phyloP scores from a whole-genome alignment of 2,329 filamentous ascomycete species.

The Ophiostoma australiae region DNA sequence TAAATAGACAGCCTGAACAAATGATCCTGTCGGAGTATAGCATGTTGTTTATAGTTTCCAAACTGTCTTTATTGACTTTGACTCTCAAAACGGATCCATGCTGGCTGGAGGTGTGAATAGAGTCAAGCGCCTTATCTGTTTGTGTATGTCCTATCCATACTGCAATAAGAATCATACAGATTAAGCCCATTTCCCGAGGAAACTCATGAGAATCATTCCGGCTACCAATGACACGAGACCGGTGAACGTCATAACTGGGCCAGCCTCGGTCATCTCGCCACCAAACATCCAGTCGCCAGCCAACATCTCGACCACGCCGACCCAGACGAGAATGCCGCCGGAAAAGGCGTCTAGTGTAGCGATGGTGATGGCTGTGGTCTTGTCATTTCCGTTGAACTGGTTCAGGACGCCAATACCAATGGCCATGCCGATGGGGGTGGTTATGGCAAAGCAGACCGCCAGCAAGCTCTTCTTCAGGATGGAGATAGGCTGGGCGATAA shows the following conservation, averaged over 20 bases:
- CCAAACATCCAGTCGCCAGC: slow-evolving; percentile 1
- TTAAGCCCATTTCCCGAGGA: neutral
- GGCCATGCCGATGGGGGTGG: slow-evolving; percentile 5
- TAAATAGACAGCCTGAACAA: neutral
- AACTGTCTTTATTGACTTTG: no score
- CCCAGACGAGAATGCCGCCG: neutral
- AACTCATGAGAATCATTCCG: neutral
- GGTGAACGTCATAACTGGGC: neutral
- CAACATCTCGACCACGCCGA: slow-evolving; percentile 10
- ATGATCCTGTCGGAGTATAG: no score
- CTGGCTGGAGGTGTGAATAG: no score
- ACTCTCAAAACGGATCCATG: no score
- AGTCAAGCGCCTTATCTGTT: no score
- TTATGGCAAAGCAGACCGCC: neutral
- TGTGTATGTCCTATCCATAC: no score
- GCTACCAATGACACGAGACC: neutral
- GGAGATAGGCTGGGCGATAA: neutral
- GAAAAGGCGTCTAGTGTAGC: neutral
- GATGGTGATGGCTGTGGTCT: neutral
- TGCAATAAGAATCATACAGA: no score
- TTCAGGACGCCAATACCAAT: slow-evolving; percentile 6
- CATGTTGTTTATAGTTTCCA: no score
- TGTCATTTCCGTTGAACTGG: slow-evolving; percentile 4
- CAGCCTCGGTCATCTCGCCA: neutral
- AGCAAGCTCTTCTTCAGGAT: neutral